phyloP scores from a whole-genome alignment of 164 flowering plant species.

The Annona squamosa region DNA sequence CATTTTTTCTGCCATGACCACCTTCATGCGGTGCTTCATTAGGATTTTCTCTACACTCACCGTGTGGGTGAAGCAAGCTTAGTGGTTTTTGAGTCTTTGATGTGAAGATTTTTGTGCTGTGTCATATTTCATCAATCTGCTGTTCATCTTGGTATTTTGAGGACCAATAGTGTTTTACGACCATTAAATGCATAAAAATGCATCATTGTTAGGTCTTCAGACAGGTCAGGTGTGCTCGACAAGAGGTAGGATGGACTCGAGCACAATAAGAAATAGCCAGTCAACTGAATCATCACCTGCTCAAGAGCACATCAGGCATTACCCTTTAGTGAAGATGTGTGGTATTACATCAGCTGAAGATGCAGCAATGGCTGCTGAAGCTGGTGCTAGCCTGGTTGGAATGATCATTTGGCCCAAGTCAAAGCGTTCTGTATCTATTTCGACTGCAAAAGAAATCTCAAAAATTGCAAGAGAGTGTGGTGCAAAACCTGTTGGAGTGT shows the following conservation, averaged over 20 bases:
- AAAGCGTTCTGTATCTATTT: slow-evolving; percentile 73
- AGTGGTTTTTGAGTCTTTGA: neutral
- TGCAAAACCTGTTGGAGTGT: slow-evolving; percentile 88
- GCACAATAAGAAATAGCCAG: slow-evolving; percentile 6
- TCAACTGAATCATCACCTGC: slow-evolving; percentile 9
- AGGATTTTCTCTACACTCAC: neutral
- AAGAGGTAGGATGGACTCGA: neutral
- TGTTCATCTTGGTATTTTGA: neutral
- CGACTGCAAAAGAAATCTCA: slow-evolving; percentile 76
- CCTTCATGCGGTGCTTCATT: neutral
- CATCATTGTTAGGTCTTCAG: slow-evolving; percentile 16
- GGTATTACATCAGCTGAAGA: slow-evolving; percentile 53
- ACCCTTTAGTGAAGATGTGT: slow-evolving; percentile 70
- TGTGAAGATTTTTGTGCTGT: neutral
- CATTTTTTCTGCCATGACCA: neutral
- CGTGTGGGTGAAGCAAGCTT: neutral
- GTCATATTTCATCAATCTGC: neutral
- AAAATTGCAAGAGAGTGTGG: slow-evolving; percentile 67
- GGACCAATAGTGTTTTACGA: neutral
- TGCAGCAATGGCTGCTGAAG: slow-evolving; percentile 30
- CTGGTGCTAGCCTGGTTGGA: slow-evolving; percentile 56
- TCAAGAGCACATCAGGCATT: slow-evolving; percentile 8
- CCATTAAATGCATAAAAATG: neutral
- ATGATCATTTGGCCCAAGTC: slow-evolving; percentile 97
- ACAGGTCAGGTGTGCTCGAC: slow-evolving; percentile 3